These are phyloP conservation scores for Globisporangium cederbergense DNA, from an alignment of 352 stramenopile genomes.

Conservation along the genomic window DNA sequence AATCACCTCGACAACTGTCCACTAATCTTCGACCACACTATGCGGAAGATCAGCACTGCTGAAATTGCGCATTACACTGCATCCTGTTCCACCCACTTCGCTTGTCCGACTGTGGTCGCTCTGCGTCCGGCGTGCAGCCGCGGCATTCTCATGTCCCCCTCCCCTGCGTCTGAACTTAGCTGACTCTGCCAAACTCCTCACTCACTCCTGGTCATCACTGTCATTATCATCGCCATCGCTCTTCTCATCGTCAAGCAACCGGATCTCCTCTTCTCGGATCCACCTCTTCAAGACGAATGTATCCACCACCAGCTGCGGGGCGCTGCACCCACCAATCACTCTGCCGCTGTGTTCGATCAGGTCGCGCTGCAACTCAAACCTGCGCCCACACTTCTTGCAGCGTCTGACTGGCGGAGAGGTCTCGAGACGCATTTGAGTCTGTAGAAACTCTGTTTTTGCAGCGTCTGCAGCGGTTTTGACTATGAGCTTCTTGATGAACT, in stretches of 20 bases:
- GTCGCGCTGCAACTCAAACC: slow-evolving; percentile 36
- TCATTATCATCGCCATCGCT: not conserved
- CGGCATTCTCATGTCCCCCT: not conserved
- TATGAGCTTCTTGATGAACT: slow-evolving; percentile 54
- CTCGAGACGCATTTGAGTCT: slow-evolving; percentile 10
- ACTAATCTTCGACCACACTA: not conserved
- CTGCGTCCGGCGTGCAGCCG: not conserved
- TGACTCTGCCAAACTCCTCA: no score
- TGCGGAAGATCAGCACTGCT: not conserved
- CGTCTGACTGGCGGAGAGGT: slow-evolving; percentile 15
- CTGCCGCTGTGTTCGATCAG: slow-evolving; percentile 24
- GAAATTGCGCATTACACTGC: no score
- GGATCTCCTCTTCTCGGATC: slow-evolving; percentile 44
- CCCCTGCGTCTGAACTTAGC: no score
- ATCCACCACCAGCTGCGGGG: slow-evolving; percentile 26
- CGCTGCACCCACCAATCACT: slow-evolving; percentile 19
- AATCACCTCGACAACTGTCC: not conserved
- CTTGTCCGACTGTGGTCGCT: not conserved
- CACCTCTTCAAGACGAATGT: slow-evolving; percentile 34
- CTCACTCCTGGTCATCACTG: not conserved
- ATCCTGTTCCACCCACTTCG: no score
- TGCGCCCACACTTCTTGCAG: slow-evolving; percentile 28
- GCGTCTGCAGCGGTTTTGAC: slow-evolving; percentile 27
- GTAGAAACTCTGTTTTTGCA: slow-evolving; percentile 26
- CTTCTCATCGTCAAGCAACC: slow-evolving; percentile 27